phyloP scores from a whole-genome alignment of 1,284 basidiomycete species.

The Trichosporon faecale region DNA sequence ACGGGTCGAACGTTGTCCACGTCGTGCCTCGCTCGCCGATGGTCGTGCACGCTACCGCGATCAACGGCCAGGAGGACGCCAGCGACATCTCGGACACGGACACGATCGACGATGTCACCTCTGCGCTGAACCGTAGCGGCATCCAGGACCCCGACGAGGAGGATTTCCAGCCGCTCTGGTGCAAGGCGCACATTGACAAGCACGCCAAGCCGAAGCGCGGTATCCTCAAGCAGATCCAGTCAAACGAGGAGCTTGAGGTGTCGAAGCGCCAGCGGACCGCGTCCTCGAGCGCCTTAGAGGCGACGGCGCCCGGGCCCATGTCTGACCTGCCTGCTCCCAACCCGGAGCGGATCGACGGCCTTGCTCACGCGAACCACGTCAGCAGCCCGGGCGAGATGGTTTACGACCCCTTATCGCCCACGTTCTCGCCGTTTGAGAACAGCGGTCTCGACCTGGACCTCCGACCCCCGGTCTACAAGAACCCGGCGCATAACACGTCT shows the following conservation, averaged over 20 bases:
- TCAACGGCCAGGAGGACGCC: constrained; percentile 60
- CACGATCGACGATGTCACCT: constrained; percentile 60
- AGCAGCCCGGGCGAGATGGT: constrained; percentile 25
- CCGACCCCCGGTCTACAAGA: constrained; percentile 26
- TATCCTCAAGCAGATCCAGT: constrained; percentile 71
- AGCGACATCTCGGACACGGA: constrained; percentile 59
- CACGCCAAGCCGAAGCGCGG: constrained; percentile 68
- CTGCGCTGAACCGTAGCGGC: constrained; percentile 13
- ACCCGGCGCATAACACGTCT: constrained; percentile 57
- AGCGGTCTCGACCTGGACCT: constrained; percentile 25
- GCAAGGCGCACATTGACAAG: constrained; percentile 65
- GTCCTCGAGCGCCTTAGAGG: background rate
- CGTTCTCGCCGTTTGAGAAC: constrained; percentile 55
- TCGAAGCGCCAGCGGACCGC: background rate
- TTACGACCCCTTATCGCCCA: constrained; percentile 58
- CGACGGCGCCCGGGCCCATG: constrained; percentile 58
- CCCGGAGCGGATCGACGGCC: constrained; percentile 79
- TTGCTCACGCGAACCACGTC: constrained; percentile 60
- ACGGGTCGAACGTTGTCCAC: constrained; percentile 13
- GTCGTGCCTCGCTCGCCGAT: constrained; percentile 27
- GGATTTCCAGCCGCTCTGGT: constrained; percentile 59
- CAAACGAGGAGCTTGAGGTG: constrained; percentile 3
- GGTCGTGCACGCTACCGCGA: constrained; percentile 41
- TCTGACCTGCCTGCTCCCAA: constrained; percentile 73
- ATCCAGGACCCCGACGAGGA: constrained; percentile 5